Conservation (phyloP, 306 rosid species). For the Boehmeria nivea region DNA sequence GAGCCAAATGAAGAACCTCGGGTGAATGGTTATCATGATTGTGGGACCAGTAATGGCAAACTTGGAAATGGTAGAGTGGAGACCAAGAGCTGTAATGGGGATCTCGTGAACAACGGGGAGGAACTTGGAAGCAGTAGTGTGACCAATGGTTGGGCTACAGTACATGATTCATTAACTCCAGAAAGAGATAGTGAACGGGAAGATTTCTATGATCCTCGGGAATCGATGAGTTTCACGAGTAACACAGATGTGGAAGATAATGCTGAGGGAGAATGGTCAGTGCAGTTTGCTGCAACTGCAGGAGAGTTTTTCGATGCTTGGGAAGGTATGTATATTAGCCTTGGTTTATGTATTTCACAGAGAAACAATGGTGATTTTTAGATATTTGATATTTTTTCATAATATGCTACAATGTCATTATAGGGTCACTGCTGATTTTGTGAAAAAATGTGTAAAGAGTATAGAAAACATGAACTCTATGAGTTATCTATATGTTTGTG, state of each 20-base stretch:
- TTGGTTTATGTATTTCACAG: background rate
- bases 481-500: too few relatives aligned
- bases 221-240: slow-evolving; percentile 62
- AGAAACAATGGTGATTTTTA: background rate
- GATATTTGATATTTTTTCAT: background rate
- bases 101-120: slow-evolving; percentile 25
- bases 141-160: slow-evolving; percentile 24
- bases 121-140: slow-evolving; percentile 13
- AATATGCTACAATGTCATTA: background rate
- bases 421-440: too few relatives aligned
- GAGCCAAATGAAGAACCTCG: slow-evolving; percentile 32
- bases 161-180: slow-evolving; percentile 21
- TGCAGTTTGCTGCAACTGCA: slow-evolving; percentile 29
- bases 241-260: slow-evolving; percentile 76
- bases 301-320: slow-evolving; percentile 86
- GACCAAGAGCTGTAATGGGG: slow-evolving; percentile 25
- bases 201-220: slow-evolving; percentile 73
- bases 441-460: too few relatives aligned
- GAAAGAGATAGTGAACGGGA: slow-evolving; percentile 57
- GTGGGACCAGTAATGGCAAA: slow-evolving; percentile 21
- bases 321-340: slow-evolving; percentile 58
- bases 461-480: too few relatives aligned
- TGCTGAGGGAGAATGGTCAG: slow-evolving; percentile 41
- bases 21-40: slow-evolving; percentile 30
- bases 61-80: slow-evolving; percentile 15